Base-by-base conservation (phyloP, 1,284 basidiomycete species). In the Schizophyllum commune region DNA sequence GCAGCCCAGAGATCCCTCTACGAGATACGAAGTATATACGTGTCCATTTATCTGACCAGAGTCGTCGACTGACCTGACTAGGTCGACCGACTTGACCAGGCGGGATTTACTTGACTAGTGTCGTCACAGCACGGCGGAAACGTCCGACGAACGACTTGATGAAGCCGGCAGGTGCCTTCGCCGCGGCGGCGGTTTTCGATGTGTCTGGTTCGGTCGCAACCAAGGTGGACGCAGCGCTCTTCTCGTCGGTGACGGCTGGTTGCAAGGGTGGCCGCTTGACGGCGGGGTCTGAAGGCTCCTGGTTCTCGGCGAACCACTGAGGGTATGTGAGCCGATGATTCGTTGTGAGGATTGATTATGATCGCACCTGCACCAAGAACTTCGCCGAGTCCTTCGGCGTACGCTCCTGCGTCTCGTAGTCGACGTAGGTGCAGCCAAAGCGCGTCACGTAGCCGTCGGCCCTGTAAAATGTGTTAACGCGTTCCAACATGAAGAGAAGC, bases 391-490 rank as follows among this genome's bases (percentile, higher is more conserved):
- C 83, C 70, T 91, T 91, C 2, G 87, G 85, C 63, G 79, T 83
- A 32, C 88, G 77, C 72, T 86, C 77, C 73, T 85, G 86, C 5
- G 87, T 91, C 59, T 83, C 75, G 70, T 86, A 91, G 73, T 89
- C 81, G 53, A 89, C 82, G 68, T 86, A 84, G 2, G 84, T 87
- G 58, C 84, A 77, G 32, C 84, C 84, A 65, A 88, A 88, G 17
- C 85, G 79, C 2, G 83, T 83, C 47, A 73, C 73, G 66, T 86
- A 87, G 4, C 85, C 84, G 66, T 88, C 85, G 8, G 83, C 83
- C 85, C 74, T 77, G 70, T 62, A 59, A 53, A 13, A 39, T 39
- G 34, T 58, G n/a, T 19, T n/a, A n/a, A n/a, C n/a, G n/a, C n/a
- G n/a, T n/a, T n/a, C n/a, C n/a, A n/a, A n/a, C n/a, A n/a, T n/a